These are phyloP conservation scores for Monascus purpureus DNA, from an alignment of 495 filamentous ascomycete species.

Conservation along the genomic window DNA sequence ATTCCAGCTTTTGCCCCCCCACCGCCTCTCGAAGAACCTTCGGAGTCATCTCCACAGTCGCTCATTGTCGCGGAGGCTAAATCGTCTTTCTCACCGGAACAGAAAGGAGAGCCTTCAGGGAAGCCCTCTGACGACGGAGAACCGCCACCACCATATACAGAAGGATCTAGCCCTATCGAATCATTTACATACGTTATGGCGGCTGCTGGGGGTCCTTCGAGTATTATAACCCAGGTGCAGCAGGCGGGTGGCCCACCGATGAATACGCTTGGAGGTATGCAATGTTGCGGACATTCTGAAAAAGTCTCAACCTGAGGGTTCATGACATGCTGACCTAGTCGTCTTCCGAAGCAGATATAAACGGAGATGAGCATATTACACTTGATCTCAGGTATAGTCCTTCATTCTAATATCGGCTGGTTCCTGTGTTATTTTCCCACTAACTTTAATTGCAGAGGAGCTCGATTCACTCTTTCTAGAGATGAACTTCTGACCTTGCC, in stretches of 20 bases:
- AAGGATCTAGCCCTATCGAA: slow-evolving; percentile 81
- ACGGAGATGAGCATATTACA: slow-evolving; percentile 87
- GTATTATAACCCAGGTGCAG: slow-evolving; percentile 97
- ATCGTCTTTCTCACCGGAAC: slow-evolving; percentile 57
- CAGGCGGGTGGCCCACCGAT: slow-evolving; percentile 76
- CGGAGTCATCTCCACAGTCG: slow-evolving; percentile 36
- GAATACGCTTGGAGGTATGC: slow-evolving; percentile 74
- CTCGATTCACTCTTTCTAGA: slow-evolving; percentile 80
- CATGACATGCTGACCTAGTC: slow-evolving; percentile 7
- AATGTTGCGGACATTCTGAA: too few relatives aligned
- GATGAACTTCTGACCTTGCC: slow-evolving; percentile 91
- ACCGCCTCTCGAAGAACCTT: slow-evolving; percentile 20
- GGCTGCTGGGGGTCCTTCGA: slow-evolving; percentile 87
- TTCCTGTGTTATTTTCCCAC: slow-evolving; percentile 4
- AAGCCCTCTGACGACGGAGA: slow-evolving; percentile 72
- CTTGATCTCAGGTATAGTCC: slow-evolving; percentile 72
- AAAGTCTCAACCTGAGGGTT: too few relatives aligned
- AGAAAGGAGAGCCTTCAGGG: slow-evolving; percentile 54
- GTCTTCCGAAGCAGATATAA: slow-evolving; percentile 44
- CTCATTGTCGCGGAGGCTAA: slow-evolving; percentile 66
- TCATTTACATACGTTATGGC: slow-evolving; percentile 97
- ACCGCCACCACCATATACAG: slow-evolving; percentile 90
- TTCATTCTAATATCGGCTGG: slow-evolving; percentile 1
- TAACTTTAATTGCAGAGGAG: slow-evolving; percentile 52
- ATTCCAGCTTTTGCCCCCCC: slow-evolving; percentile 43